Evolutionary conservation across 495 filamentous ascomycete genomes (phyloP), one percentile per base, ranked within the genome.

Genomic region (Penicillium salamii): DNA sequence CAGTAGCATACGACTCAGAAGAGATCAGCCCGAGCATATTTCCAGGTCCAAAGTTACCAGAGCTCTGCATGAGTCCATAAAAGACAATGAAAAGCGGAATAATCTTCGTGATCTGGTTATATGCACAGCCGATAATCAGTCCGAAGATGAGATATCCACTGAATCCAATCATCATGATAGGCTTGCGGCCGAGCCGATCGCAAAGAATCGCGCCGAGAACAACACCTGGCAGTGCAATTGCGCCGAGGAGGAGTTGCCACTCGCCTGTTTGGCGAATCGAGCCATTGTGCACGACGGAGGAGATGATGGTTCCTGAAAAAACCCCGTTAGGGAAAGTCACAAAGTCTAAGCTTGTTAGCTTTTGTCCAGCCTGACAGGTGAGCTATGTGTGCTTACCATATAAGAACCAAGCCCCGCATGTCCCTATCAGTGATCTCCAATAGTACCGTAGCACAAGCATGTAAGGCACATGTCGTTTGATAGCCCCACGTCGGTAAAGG

Each of bases 91-190:
- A 80, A 8, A 78, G 65, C 2, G 77, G 77, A 0, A 76, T 46
- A 36, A 79, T 76, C 39, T 76, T 76, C 6, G 66, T 75, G 42
- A 80, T 67, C 14, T 68, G 61, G 9, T 77, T 55, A 37, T 75
- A 78, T 13, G 74, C 59, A 35, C 72, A 66, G 12, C 78, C 75
- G 19, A 80, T 77, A 39, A 78, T 77, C 6, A 80, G 57, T 0
- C 78, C 77, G 33, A 80, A 78, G 37, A 80, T 45, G 13, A 78
- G 56, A 18, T 78, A 78, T n/a, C 75, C 72, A 19, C 57, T 66
- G 51, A 78, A 80, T 1, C 76, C 78, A 8, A 80, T 53, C 71
- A 79, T 79, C 75, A 78, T 78, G n/a, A 71, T 71, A 3, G 68
- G 62, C 43, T 77, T 77, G 0, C 78, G 68, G 4, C 77, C 78